Evolutionary conservation across 129 eudicot genomes (phyloP).

Genomic region (Ambrosia trifida): DNA sequence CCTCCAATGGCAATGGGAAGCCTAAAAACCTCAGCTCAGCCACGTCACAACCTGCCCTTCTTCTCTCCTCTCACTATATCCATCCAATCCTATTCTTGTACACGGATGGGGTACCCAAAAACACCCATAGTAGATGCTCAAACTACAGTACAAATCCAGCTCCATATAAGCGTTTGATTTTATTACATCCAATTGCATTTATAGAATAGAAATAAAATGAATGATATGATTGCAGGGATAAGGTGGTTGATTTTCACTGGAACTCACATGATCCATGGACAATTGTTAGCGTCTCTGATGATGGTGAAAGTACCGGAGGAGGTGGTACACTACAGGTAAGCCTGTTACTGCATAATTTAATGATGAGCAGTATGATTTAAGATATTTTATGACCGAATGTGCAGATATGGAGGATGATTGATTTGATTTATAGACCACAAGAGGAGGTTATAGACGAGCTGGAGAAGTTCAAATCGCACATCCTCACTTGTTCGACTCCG

Average conservation of each 20-base stretch:
- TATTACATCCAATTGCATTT: background rate
- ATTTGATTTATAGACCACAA: conserved; percentile 73
- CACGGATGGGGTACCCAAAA: no score
- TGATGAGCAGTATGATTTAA: background rate
- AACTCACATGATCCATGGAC: conserved; percentile 95
- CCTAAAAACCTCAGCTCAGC: no score
- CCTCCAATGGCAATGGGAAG: no score
- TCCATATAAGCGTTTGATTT: background rate
- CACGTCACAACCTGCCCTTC: no score
- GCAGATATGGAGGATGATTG: conserved; percentile 97
- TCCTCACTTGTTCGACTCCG: conserved; percentile 63
- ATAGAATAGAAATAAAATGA: conserved; percentile 1
- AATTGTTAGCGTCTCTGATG: conserved; percentile 92
- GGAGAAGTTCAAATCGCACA: conserved; percentile 73
- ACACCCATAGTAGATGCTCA: no score
- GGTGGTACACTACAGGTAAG: conserved; percentile 98
- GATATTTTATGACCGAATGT: conserved; percentile 2
- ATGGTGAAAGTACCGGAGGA: conserved; percentile 84
- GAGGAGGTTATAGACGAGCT: conserved; percentile 85
- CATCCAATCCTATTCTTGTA: no score
- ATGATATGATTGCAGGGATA: conserved; percentile 49
- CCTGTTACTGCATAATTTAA: background rate
- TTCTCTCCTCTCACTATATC: no score
- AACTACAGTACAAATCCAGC: background rate
- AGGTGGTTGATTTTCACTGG: conserved; percentile 94